Percentiles rank a stretch among this genome's conserved stretches.
Conservation (phyloP, 306 rosid genomes). For the Vigna radiata region DNA sequence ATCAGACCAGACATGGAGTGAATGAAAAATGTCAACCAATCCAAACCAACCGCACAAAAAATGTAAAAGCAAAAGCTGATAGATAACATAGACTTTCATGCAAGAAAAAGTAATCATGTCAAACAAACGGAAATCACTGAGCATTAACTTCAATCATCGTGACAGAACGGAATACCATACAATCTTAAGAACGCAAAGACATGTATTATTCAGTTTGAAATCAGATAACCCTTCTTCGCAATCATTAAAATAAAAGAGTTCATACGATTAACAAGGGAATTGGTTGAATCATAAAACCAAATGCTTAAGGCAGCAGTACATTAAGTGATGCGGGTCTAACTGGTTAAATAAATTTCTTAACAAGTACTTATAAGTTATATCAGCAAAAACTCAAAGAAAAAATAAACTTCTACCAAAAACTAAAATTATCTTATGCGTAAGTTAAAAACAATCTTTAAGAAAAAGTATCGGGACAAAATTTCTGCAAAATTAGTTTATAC, state of each 20-base stretch:
- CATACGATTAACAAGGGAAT: background rate
- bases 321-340: no score
- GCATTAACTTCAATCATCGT: background rate
- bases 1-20: background rate
- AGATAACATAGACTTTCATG: background rate
- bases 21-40: background rate
- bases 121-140: background rate
- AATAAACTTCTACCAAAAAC: no score
- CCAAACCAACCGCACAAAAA: background rate
- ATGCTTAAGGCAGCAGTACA: background rate
- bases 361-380: no score
- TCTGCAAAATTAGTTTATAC: no score
- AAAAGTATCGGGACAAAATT: no score
- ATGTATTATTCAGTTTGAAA: background rate
- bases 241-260: background rate
- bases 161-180: background rate
- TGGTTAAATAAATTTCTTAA: no score
- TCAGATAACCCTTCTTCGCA: background rate
- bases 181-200: background rate
- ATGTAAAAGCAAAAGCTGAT: constrained; percentile 13
- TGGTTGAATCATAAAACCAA: background rate
- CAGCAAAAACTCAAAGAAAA: no score
- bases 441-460: no score
- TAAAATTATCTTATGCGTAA: no score
- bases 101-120: background rate